Base-by-base conservation (phyloP, 441 rosid species). In the Capsella rubella region DNA sequence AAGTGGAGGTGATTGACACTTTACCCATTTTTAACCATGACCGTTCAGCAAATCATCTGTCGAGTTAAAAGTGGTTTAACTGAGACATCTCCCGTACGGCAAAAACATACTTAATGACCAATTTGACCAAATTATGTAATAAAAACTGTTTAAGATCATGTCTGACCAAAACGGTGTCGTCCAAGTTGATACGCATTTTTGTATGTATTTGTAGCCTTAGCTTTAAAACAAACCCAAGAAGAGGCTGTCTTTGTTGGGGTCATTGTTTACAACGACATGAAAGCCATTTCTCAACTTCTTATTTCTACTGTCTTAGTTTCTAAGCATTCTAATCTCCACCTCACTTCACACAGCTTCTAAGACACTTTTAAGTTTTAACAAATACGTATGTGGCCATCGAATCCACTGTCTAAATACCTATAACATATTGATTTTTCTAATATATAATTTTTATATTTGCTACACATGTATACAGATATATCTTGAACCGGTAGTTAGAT, bases 151-250 rank as follows among this genome's bases (percentile, higher is more conserved):
- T 28, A 45, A 21, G 37, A 39, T 57, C 35, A 11, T 32, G 70
- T 25, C 3, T 10, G 46, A 14, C 12, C 2, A 0, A 29, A 76
- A 76, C 71, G 65, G 80, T 78, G 86, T 81, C 70, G 72, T 64
- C 64, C 27, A 47, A 55, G 42, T 42, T 27, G 47, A 63, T 28
- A 32, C 45, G 58, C 32, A 70, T 39, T 27, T 47, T 71, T 39
- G 11, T 45, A 82, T 82, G 79, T 81, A 21, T 21, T 21, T 21
- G 25, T 21, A 78, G 55, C 84, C 86, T 80, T 86, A 45, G 83
- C 87, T 86, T 90, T 82, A 85, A 84, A 84, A 80, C 76, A 79
- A 72, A 60, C 46, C 58, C 75, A 64, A 46, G 81, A 49, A 60
- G 54, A 71, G 57, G 49, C 60, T 71, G 67, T 71, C 68, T 52